Base-by-base conservation (phyloP, 768 basidiomycete species). In the Mycena maculata region DNA sequence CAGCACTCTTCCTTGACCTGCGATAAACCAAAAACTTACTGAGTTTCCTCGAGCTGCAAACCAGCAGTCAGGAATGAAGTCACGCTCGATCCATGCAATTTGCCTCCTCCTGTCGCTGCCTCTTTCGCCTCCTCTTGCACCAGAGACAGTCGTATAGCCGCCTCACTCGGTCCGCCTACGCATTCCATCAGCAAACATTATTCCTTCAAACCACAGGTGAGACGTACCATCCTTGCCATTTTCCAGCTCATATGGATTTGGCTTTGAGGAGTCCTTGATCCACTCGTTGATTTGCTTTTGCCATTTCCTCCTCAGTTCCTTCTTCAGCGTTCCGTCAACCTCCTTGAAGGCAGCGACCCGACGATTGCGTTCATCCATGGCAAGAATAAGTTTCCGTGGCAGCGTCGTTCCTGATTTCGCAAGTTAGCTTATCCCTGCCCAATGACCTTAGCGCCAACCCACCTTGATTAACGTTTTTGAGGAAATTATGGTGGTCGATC, bases 401-500 rank as follows among this genome's bases (percentile, higher is more conserved):
- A 49, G 28, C 5, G 48, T 13, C 5, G 13, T 13, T 16, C 27
- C 48, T 49, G 28, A 9, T 7, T 28, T 18, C 11, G 7, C 10
- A 15, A 30, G 48, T 28, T 18, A 49, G 25, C 15, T 18, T n/a
- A n/a, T 15, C 39, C 13, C 39, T 41, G 4, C 39, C 4, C 5
- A 41, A 11, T 5, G 45, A 23, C n/a, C n/a, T n/a, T n/a, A n/a
- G n/a, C n/a, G n/a, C n/a, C n/a, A n/a, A 23, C 52, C 1, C 38
- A 62, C 61, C 61, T 30, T 44, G 33, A 0, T 49, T 45, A 5
- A 69, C 22, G 31, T 68, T 66, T 53, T 72, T 72, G 1, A 39
- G 20, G 59, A 33, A 67, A 31, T 69, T 70, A 22, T 61, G 73
- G 15, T 69, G 45, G 39, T 80, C 77, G 16, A 54, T 53, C 25